A percentile compares a stretch with the other conserved stretches of the same genome.
These are phyloP conservation scores for Rhynchospora tenuis DNA, from an alignment of 176 grass and related monocot species.

Conservation along the genomic window DNA sequence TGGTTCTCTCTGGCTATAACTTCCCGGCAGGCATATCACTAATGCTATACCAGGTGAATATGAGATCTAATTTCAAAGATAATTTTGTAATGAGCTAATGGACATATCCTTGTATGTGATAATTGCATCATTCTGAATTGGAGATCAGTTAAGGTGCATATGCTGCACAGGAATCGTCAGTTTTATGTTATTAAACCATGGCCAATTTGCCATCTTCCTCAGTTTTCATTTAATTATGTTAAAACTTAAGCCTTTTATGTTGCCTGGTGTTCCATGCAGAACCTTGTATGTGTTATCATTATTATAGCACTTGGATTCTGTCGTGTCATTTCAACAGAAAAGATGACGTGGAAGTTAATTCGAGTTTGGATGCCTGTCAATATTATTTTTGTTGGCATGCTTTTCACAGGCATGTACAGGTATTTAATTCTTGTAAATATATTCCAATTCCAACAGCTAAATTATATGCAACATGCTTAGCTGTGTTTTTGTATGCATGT, in stretches of 20 bases:
- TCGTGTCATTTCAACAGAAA: constrained; percentile 53
- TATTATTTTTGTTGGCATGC: constrained; percentile 80
- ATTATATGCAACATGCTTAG: not conserved
- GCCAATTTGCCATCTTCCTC: not conserved
- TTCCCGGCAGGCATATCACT: constrained; percentile 67
- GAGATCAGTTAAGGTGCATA: not conserved
- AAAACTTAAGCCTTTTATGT: not conserved
- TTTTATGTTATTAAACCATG: not conserved
- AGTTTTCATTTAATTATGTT: not conserved
- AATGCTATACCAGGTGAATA: constrained; percentile 72
- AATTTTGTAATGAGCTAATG: no score
- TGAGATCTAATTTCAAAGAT: not conserved
- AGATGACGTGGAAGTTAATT: constrained; percentile 75
- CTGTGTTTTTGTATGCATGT: not conserved
- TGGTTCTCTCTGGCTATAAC: constrained; percentile 70
- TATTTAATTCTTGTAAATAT: constrained; percentile 3
- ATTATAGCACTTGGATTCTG: constrained; percentile 46
- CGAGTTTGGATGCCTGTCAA: constrained; percentile 85
- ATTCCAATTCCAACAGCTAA: not conserved
- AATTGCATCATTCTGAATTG: no score
- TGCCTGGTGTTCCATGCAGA: constrained; percentile 30
- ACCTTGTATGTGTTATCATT: constrained; percentile 62
- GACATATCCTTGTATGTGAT: no score
- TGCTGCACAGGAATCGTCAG: not conserved
- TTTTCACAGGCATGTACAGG: constrained; percentile 89